Percentiles rank a stretch among this genome's conserved stretches.
These are phyloP conservation scores for Ganoderma meredithae DNA, from an alignment of 1,284 basidiomycete genomes.

Conservation along the genomic window DNA sequence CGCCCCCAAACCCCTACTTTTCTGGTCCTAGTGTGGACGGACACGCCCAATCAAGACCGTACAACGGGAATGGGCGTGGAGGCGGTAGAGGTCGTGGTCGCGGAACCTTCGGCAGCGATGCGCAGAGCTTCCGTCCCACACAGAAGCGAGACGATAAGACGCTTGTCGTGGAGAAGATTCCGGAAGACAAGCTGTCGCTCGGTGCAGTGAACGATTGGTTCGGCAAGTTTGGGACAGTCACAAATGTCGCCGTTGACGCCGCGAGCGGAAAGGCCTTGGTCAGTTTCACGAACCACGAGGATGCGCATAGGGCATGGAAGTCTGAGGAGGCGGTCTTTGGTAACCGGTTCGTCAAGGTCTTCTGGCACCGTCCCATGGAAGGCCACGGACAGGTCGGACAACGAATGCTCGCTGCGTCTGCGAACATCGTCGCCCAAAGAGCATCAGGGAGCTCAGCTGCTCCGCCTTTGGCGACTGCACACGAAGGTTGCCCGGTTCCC, in stretches of 20 bases:
- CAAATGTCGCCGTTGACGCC: constrained; percentile 89
- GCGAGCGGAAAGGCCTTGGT: constrained; percentile 83
- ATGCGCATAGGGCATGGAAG: constrained; percentile 91
- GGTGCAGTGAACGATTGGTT: constrained; percentile 90
- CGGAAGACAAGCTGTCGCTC: constrained; percentile 81
- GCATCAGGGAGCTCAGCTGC: constrained; percentile 36
- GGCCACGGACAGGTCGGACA: constrained; percentile 83
- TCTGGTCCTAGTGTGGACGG: constrained; percentile 24
- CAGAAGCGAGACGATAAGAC: constrained; percentile 82
- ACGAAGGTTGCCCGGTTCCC: constrained; percentile 34
- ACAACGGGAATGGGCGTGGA: constrained; percentile 33
- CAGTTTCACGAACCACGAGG: constrained; percentile 85
- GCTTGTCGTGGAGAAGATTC: constrained; percentile 94
- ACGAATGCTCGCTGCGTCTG: constrained; percentile 81
- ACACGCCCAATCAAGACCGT: constrained; percentile 26
- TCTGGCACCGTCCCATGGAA: constrained; percentile 92
- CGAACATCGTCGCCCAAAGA: constrained; percentile 72
- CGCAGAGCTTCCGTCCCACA: constrained; percentile 64
- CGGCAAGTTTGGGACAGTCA: constrained; percentile 91
- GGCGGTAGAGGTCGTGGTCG: constrained; percentile 48
- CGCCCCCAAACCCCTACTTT: constrained; percentile 18
- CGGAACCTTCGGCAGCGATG: constrained; percentile 65
- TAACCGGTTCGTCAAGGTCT: constrained; percentile 94
- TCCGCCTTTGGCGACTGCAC: constrained; percentile 36
- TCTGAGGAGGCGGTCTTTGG: constrained; percentile 93